A percentile compares a stretch with the other conserved stretches of the same genome.
phyloP scores from a whole-genome alignment of 2,329 filamentous ascomycete genomes.

The Myriosclerotinia duriaeana region DNA sequence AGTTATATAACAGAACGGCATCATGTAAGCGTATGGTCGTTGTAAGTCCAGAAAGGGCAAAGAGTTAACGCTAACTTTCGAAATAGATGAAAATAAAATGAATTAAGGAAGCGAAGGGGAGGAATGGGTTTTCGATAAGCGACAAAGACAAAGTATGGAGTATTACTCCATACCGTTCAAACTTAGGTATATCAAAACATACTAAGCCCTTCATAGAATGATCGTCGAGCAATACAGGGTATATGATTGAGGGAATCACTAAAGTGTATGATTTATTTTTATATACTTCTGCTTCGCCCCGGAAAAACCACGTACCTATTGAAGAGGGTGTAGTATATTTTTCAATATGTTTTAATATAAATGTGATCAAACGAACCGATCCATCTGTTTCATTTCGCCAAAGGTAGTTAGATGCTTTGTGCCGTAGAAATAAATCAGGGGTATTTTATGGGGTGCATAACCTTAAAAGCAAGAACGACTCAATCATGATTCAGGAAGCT shows the following conservation, averaged over 20 bases:
- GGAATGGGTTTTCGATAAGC: slow-evolving; percentile 18
- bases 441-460: slow-evolving; percentile 9
- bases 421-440: background rate
- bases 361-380: background rate
- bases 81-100: slow-evolving; percentile 21
- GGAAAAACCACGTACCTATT: too few species aligned
- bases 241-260: too few species aligned
- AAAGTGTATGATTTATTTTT: too few species aligned
- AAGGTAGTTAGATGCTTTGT: slow-evolving; percentile 11
- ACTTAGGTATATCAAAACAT: too few species aligned
- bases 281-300: too few species aligned
- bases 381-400: slow-evolving; percentile 10
- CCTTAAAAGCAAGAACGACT: background rate
- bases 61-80: background rate
- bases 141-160: background rate
- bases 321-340: too few species aligned
- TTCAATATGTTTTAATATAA: too few species aligned
- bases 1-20: slow-evolving; percentile 8
- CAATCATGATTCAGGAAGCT: background rate
- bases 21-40: background rate
- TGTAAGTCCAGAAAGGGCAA: background rate
- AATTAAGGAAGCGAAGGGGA: slow-evolving; percentile 16
- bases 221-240: too few species aligned
- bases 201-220: too few species aligned
- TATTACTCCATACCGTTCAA: too few species aligned